These are phyloP conservation scores for Cladosporium phlei DNA, from an alignment of 2,329 filamentous ascomycete species.

Conservation along the genomic window DNA sequence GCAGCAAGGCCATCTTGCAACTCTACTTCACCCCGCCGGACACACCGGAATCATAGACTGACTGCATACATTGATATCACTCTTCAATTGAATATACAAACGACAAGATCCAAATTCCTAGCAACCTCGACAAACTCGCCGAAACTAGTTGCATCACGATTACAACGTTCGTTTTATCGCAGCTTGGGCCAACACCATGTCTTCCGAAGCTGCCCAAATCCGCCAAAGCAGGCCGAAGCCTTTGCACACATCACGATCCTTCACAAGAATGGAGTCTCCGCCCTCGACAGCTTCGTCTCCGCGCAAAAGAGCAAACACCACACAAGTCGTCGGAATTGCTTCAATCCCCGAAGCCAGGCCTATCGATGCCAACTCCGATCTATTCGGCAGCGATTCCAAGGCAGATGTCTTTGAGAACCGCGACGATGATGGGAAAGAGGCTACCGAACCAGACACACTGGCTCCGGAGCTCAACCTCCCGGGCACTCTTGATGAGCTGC, in stretches of 20 bases:
- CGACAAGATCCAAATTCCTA: no score
- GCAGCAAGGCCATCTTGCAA: background rate
- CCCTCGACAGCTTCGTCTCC: conserved; percentile 21
- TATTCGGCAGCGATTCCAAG: conserved; percentile 30
- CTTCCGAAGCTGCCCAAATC: background rate
- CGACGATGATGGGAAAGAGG: conserved; percentile 30
- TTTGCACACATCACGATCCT: conserved; percentile 44
- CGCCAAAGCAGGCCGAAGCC: conserved; percentile 26
- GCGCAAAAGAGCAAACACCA: conserved; percentile 43
- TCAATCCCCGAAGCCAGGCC: conserved; percentile 42
- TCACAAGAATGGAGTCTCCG: conserved; percentile 41
- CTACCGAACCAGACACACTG: conserved; percentile 16
- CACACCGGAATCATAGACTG: background rate
- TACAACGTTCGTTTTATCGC: background rate
- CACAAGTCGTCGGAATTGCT: conserved; percentile 40
- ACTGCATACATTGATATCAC: no score
- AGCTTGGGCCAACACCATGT: conserved; percentile 9
- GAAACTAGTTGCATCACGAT: conserved; percentile 1
- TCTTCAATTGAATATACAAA: no score
- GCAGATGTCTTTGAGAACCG: conserved; percentile 41
- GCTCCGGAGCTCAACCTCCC: conserved; percentile 40
- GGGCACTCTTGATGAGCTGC: conserved; percentile 79
- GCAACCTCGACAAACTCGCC: no score
- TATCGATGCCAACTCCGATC: conserved; percentile 30
- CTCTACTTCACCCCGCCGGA: background rate